Evolutionary conservation across 2,329 filamentous ascomycete species (phyloP).

Genomic region (Alternaria burnsii): DNA sequence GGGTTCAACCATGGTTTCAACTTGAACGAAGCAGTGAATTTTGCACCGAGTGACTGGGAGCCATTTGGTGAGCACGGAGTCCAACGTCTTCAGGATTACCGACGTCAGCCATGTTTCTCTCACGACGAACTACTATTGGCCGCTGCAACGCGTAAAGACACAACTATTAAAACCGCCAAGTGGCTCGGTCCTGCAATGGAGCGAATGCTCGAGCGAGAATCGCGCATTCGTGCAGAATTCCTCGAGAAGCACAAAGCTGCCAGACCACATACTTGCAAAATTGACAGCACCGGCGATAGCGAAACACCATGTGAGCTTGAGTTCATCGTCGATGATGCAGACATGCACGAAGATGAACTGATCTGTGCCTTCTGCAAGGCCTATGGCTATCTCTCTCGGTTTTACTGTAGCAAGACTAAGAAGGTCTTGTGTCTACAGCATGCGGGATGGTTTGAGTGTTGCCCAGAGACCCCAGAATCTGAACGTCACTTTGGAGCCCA

Average conservation of each 20-base stretch:
- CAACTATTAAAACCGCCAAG: conserved; percentile 88
- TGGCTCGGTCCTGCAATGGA: conserved; percentile 91
- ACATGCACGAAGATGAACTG: conserved; percentile 89
- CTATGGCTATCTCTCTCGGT: conserved; percentile 89
- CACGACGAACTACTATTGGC: conserved; percentile 95
- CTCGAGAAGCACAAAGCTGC: conserved; percentile 68
- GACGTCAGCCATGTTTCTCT: conserved; percentile 94
- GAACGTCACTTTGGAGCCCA: conserved; percentile 68
- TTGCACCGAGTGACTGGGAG: conserved; percentile 95
- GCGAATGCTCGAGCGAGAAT: conserved; percentile 78
- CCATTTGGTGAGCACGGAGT: conserved; percentile 88
- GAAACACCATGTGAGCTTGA: conserved; percentile 41
- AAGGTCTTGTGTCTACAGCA: conserved; percentile 86
- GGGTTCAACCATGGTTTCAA: conserved; percentile 99
- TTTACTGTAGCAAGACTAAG: conserved; percentile 81
- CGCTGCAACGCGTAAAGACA: conserved; percentile 77
- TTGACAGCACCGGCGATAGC: conserved; percentile 62
- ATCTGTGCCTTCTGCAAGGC: conserved; percentile 92
- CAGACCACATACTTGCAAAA: conserved; percentile 44
- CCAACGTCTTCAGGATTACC: conserved; percentile 83
- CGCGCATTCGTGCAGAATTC: conserved; percentile 73
- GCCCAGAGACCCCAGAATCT: conserved; percentile 67
- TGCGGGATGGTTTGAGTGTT: conserved; percentile 82
- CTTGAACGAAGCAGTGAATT: conserved; percentile 98
- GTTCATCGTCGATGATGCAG: conserved; percentile 62